Evolutionary conservation across 1,284 basidiomycete genomes (phyloP), one percentile per base, ranked within the genome.

Genomic region (Ganoderma leucocontextum): DNA sequence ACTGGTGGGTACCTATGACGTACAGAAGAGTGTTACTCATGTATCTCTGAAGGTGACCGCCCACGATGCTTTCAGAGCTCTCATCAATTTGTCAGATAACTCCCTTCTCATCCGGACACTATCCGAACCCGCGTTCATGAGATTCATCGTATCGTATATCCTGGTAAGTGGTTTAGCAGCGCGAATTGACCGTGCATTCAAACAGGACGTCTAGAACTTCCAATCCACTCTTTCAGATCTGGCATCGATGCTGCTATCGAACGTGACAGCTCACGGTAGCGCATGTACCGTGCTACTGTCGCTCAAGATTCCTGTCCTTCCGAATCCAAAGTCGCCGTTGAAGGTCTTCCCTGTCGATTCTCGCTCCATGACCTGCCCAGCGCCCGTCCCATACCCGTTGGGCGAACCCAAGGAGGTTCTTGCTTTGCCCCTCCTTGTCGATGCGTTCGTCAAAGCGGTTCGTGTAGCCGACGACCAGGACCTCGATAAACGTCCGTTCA

Each of bases 181-280:
- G 12, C 17, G 19, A 22, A 17, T 12, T 13, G 0, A 6, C 1
- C 53, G 39, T 35, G 29, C 47, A 53, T 22, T 70, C 10, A 44
- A 38, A 60, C 39, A 44, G 12, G 13, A 42, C n/a, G 19, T 22
- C 7, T 74, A 98, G 96, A 93, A 97, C 80, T 92, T 94, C 7
- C 89, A 93, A 70, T 92, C 97, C 4, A 89, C 95, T 64, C 90
- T 98, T 22, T 95, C 96, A 39, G 97, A 99, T 82, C 88, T 99
- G 12, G 96, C 96, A 1, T 91, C 95, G 39, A 99, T 99, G 98
- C 86, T 99, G 1, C 87, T 99, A 7, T 98, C 97, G 22, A 99
- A 99, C 81, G 84, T 99, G 55, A 95, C 96, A 17, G 89, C 94
- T 15, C 90, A 95, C 63, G 86, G 95, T 5, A 82, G 87, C 0